Conservation (phyloP, 2,329 filamentous ascomycete species). For the Aspergillus pseudotamarii region DNA sequence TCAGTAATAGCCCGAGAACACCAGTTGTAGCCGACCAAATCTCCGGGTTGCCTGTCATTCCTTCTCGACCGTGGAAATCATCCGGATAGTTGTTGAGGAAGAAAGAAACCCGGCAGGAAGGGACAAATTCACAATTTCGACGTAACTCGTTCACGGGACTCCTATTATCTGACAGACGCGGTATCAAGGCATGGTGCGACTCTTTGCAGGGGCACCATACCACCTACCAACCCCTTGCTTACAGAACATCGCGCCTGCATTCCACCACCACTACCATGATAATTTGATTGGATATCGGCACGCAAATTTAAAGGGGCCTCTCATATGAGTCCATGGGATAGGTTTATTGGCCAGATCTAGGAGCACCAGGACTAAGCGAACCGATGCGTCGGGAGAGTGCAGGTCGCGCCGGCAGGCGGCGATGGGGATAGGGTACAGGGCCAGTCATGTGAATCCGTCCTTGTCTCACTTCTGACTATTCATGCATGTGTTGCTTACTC, state of each 20-base stretch:
- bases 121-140: background rate
- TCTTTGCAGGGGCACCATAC: background rate
- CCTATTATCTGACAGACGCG: background rate
- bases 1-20: slow-evolving; percentile 28
- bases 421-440: background rate
- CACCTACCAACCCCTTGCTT: background rate
- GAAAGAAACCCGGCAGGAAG: background rate
- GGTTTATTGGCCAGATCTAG: background rate
- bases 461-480: background rate
- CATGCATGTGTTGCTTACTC: background rate
- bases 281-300: background rate
- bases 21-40: slow-evolving; percentile 24
- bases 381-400: background rate
- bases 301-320: background rate
- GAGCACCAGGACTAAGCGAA: background rate
- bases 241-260: background rate
- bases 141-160: background rate
- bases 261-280: background rate
- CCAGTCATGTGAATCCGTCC: background rate
- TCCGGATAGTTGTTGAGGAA: background rate
- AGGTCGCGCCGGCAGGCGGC: background rate
- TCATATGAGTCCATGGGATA: background rate
- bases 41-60: slow-evolving; percentile 26
- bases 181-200: background rate
- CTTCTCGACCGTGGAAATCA: slow-evolving; percentile 11